phyloP scores from a whole-genome alignment of 2,329 filamentous ascomycete genomes.

The Podosphaera leucotricha region DNA sequence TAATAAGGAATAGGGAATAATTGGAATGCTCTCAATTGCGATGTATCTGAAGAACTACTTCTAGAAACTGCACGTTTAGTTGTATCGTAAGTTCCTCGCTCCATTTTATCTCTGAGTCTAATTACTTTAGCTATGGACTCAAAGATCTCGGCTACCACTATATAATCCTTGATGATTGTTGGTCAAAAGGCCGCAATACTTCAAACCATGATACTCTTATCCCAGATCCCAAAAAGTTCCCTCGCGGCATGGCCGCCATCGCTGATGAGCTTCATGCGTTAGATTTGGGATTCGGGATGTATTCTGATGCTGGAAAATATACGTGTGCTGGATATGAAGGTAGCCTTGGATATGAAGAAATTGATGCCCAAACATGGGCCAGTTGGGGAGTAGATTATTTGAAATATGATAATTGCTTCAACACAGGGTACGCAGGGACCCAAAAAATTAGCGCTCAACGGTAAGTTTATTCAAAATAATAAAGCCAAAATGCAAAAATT shows the following conservation, averaged over 20 bases:
- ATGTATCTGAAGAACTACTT: slow-evolving; percentile 27
- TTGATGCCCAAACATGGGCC: slow-evolving; percentile 28
- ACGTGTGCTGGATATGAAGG: slow-evolving; percentile 20
- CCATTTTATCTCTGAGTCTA: not conserved
- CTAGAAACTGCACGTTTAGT: slow-evolving; percentile 23
- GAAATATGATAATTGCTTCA: slow-evolving; percentile 34
- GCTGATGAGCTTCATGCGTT: slow-evolving; percentile 23
- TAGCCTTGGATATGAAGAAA: slow-evolving; percentile 24
- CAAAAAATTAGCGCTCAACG: slow-evolving; percentile 3
- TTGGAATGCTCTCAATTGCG: slow-evolving; percentile 28
- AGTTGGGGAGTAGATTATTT: slow-evolving; percentile 27
- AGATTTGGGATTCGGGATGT: slow-evolving; percentile 29
- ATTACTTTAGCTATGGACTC: slow-evolving; percentile 19
- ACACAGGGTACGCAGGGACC: slow-evolving; percentile 26
- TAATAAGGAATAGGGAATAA: slow-evolving; percentile 9
- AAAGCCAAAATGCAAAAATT: too few species aligned
- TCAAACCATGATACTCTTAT: slow-evolving; percentile 21
- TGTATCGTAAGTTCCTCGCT: slow-evolving; percentile 10
- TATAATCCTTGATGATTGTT: slow-evolving; percentile 30
- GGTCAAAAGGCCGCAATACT: slow-evolving; percentile 21
- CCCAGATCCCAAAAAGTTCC: slow-evolving; percentile 21
- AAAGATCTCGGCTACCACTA: slow-evolving; percentile 32
- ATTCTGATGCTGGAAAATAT: slow-evolving; percentile 22
- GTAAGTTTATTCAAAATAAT: not conserved
- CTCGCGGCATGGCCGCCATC: slow-evolving; percentile 23